Base-by-base conservation (phyloP, 2,329 filamentous ascomycete genomes). In the Aureobasidium leucospermi region DNA sequence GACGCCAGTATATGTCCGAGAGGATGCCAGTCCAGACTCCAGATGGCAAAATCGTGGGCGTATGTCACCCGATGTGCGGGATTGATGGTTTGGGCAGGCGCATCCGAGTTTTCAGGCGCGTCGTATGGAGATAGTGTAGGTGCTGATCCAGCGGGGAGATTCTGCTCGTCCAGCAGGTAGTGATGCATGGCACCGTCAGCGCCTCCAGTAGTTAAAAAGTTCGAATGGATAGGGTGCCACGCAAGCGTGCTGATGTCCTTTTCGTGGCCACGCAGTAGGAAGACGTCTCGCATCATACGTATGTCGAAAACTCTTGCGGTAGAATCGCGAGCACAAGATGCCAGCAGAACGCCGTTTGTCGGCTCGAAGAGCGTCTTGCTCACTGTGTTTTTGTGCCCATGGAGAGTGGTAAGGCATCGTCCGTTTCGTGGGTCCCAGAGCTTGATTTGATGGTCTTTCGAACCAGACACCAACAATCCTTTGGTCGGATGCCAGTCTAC, bases 401-500 rank as follows among this genome's bases (percentile, higher is more conserved):
- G 92, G 3, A 99, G 83, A 0, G 93, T 97, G 0, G 93, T 96
- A 58, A 99, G 79, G 71, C 91, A 96, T 45, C 91, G 86, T 38
- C 89, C 87, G 5, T 87, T 93, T 59, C 94, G 84, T n/a, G 94
- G 94, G 72, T 99, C 94, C 94, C 94, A 99, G 45, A 99, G 85
- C 73, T 97, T 97, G 69, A 99, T 90, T 63, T 96, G 80, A 73
- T 99, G 93, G 69, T 99, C 94, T 75, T 99, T 99, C 10, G 93
- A 97, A 39, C 94, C 94, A 0, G 94, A 97, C 4, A 96, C 93
- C 34, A 99, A 81, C 4, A 99, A 77, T 1, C 94, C 94, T 76
- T 96, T 97, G 19, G 87, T 89, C 1, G 93, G 92, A 76, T 99
- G 94, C 94, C 94, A 99, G 71, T 99, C 93, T 60, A 95, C 95